These are phyloP conservation scores for Lasiodiplodia citricola DNA, from an alignment of 2,329 filamentous ascomycete species.

Conservation along the genomic window DNA sequence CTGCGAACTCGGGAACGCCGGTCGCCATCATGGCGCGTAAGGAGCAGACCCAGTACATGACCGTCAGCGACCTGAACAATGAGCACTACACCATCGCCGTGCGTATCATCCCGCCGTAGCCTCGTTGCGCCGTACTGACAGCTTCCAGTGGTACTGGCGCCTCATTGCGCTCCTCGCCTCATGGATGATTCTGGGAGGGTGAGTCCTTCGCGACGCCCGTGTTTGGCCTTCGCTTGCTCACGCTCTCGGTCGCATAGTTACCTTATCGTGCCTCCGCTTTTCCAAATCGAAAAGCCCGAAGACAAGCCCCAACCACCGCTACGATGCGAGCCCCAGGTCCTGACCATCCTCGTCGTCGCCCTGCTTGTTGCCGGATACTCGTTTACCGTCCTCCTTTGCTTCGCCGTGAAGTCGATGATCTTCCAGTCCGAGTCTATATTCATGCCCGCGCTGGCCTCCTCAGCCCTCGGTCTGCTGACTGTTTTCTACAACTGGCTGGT, in stretches of 20 bases:
- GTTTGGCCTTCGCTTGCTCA: conserved; percentile 28
- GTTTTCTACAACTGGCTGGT: conserved; percentile 55
- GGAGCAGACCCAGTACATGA: conserved; percentile 25
- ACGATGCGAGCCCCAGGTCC: conserved; percentile 45
- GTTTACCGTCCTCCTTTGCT: conserved; percentile 54
- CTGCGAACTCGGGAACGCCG: not conserved
- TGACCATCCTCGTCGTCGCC: conserved; percentile 54
- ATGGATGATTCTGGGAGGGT: conserved; percentile 57
- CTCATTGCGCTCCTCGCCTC: conserved; percentile 49
- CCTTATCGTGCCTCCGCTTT: conserved; percentile 56
- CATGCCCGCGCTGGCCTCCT: conserved; percentile 51
- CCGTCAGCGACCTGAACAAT: conserved; percentile 25
- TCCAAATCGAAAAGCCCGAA: conserved; percentile 36
- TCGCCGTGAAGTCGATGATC: conserved; percentile 51
- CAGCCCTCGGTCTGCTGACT: conserved; percentile 54
- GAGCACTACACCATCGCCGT: conserved; percentile 27
- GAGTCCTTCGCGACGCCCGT: conserved; percentile 30
- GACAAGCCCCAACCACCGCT: conserved; percentile 38
- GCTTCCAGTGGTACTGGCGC: conserved; percentile 54
- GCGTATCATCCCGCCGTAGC: not conserved
- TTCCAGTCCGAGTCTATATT: conserved; percentile 57
- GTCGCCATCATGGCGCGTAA: conserved; percentile 7
- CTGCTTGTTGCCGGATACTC: conserved; percentile 55
- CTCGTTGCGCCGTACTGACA: not conserved
- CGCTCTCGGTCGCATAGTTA: conserved; percentile 42